Evolutionary conservation across 306 rosid genomes (phyloP), one percentile per base, ranked within the genome.

Genomic region (Begonia peltatifolia): DNA sequence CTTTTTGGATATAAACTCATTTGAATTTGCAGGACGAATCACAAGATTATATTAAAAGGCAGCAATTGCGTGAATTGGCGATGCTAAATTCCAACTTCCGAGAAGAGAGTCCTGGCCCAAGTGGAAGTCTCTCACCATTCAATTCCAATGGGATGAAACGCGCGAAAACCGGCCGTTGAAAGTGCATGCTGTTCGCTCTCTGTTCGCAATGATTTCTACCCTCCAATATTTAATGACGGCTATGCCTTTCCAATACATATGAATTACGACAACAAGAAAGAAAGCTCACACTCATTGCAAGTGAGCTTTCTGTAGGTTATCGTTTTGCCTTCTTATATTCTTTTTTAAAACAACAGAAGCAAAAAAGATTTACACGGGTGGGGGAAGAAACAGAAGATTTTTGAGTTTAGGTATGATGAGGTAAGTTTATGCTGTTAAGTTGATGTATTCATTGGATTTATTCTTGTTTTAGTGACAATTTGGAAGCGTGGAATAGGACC

Each of bases 101-200:
- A 75, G 97, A 88, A 77, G 97, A 81, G 68, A 82, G 95, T 62
- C 95, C 97, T 2, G 84, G 95, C 6, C 93, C 93, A 14, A 82
- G 93, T 41, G 93, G 95, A 1, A 79, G 95, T 47, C 79, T 84
- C 56, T 84, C 97, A 47, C 97, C 97, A 25, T 84, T 88, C 89
- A 88, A 84, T 62, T 77, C 97, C 2, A 84, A 93, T 10, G 97
- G 95, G 44, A 84, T 88, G 97, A 88, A 88, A 51, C 87, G 97
- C 3, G 89, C 95, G 0, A 88, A 88, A 66, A 86, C 95, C 0
- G 95, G 95, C 13, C 80, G 97, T 60, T 88, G 77, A 88, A 66
- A 36, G 15, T 12, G 14, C 46, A 11, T 12, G 9, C 17, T 36
- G 6, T 22, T 51, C 55, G 2, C 5, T 23, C 23, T 2, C 23